Evolutionary conservation across 2,329 filamentous ascomycete genomes (phyloP), one percentile per base, ranked within the genome.

Genomic region (Colletotrichum graminicola): DNA sequence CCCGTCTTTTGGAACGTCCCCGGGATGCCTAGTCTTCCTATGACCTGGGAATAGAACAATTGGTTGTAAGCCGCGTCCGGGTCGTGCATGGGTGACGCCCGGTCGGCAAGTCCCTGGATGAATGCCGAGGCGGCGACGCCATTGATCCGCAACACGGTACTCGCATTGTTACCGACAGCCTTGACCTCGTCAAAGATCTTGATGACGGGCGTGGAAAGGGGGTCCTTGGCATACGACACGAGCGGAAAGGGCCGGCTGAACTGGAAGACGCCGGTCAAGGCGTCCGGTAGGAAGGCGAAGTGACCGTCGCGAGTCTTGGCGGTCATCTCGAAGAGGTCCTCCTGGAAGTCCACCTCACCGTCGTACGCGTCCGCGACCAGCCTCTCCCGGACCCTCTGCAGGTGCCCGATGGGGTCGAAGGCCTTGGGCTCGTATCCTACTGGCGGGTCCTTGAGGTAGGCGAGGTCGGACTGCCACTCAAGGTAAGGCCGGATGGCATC

Each of bases 361-460:
- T 75, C 45, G 65, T 84, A 84, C 66, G 76, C 75, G 72, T 79
- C 76, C 1, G 77, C 77, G 41, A 66, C 67, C 23, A 83, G 75
- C 21, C 79, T 77, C 18, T 72, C 73, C 64, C 76, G 78, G 34
- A 84, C 72, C 52, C 76, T 68, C 32, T 76, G 78, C 8, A 84
- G 49, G 7, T 52, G 49, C 3, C 49, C 23, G 26, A 52, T 14
- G 26, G 10, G 49, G 7, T 52, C 26, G 18, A 52, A 52, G 2
- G 49, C 14, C 23, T 29, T 26, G 49, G 26, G 49, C 26, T 29
- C 26, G 26, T 89, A 90, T 14, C 80, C 80, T 14, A 79, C 66
- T 0, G 88, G 88, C 2, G 88, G 88, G 60, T 85, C 78, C 72
- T 85, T 86, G 43, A 87, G 80, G 73, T 82, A 84, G 10, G 82